Evolutionary conservation across 306 rosid genomes (phyloP).

Genomic region (Parietaria judaica): DNA sequence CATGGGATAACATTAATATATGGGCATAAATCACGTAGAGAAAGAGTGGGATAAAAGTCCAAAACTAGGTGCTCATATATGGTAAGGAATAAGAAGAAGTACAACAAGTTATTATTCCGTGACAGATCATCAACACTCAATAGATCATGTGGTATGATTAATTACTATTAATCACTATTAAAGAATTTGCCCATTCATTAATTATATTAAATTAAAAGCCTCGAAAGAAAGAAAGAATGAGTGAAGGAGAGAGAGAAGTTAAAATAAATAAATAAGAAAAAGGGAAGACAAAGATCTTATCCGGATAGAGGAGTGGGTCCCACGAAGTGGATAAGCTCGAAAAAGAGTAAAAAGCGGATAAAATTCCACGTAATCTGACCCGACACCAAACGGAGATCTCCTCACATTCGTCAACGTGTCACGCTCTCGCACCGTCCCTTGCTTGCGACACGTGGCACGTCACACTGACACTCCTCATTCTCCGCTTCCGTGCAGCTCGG

Average conservation of each 20-base stretch:
- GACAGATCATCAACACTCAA: too few species aligned
- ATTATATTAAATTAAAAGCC: too few species aligned
- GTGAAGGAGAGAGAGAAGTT: constrained; percentile 6
- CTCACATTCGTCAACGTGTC: constrained; percentile 20
- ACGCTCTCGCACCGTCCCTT: neutral
- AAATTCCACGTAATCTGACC: constrained; percentile 28
- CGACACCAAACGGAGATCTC: neutral
- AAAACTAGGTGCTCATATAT: too few species aligned
- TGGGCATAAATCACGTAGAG: too few species aligned
- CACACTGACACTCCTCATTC: neutral
- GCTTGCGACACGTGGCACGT: constrained; percentile 6
- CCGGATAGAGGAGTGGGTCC: constrained; percentile 28
- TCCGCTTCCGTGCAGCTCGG: neutral
- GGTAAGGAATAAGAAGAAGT: too few species aligned
- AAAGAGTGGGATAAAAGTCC: too few species aligned
- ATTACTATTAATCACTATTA: too few species aligned
- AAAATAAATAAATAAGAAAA: neutral
- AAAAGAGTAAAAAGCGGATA: neutral
- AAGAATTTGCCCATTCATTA: too few species aligned
- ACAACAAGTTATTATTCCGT: too few species aligned
- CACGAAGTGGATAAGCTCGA: constrained; percentile 49
- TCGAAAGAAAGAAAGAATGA: neutral
- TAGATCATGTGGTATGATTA: too few species aligned
- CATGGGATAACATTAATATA: too few species aligned
- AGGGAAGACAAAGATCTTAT: constrained; percentile 15